phyloP scores from a whole-genome alignment of 1,139 yeast genomes.

The Yamadazyma friedrichii region DNA sequence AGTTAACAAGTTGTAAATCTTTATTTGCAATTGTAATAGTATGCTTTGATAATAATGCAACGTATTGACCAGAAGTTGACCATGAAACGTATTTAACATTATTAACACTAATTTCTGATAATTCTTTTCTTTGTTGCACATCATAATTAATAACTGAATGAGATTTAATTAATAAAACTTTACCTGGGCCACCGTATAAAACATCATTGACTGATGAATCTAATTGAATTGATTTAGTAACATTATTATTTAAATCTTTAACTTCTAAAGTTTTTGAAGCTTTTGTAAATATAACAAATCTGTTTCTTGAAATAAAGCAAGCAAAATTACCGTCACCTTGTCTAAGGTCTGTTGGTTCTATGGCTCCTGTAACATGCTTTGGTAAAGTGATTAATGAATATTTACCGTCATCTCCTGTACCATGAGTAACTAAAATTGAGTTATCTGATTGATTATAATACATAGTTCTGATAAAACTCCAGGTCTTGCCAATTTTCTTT shows the following conservation, averaged over 20 bases:
- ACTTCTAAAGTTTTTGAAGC: constrained; percentile 68
- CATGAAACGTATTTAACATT: constrained; percentile 86
- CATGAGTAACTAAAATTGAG: constrained; percentile 79
- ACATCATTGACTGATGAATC: constrained; percentile 75
- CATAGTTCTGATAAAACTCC: constrained; percentile 82
- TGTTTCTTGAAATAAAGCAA: constrained; percentile 86
- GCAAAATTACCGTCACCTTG: constrained; percentile 87
- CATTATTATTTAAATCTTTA: constrained; percentile 76
- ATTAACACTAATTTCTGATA: constrained; percentile 69
- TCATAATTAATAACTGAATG: constrained; percentile 79
- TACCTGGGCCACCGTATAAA: constrained; percentile 78
- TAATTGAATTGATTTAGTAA: constrained; percentile 77
- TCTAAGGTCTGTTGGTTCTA: constrained; percentile 78
- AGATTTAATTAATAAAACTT: constrained; percentile 71
- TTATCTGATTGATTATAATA: constrained; percentile 93
- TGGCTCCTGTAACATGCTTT: constrained; percentile 86
- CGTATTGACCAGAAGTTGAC: constrained; percentile 85
- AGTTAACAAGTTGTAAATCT: constrained; percentile 73
- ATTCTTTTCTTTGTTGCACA: constrained; percentile 84
- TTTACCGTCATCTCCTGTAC: constrained; percentile 58
- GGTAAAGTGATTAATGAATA: constrained; percentile 82
- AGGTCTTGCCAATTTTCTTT: constrained; percentile 79
- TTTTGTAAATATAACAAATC: constrained; percentile 81
- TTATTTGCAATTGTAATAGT: constrained; percentile 85
- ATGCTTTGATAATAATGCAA: constrained; percentile 90